phyloP scores from a whole-genome alignment of 1,284 basidiomycete species.

The Ceratorhiza oryzae-sativae region DNA sequence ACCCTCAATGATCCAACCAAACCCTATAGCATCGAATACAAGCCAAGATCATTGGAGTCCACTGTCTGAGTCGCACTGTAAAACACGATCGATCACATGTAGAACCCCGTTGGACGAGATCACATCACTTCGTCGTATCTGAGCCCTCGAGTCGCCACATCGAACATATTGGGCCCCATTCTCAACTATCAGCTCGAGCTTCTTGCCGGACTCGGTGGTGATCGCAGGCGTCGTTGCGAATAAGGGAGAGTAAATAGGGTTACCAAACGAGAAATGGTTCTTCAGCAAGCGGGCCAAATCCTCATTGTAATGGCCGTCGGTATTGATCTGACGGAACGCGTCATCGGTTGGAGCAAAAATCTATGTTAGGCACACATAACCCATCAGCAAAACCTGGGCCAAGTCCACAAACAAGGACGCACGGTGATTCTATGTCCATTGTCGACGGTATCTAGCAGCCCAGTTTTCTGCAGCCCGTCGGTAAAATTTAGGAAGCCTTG shows the following conservation, averaged over 20 bases:
- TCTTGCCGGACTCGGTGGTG: background rate
- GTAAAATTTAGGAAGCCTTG: background rate
- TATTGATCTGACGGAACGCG: background rate
- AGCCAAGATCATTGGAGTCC: no score
- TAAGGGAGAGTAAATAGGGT: background rate
- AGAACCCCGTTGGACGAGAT: background rate
- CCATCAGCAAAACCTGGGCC: background rate
- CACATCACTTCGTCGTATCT: constrained; percentile 1
- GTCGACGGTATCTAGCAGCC: background rate
- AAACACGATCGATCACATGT: constrained; percentile 7
- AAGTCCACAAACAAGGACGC: background rate
- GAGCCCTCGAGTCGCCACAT: constrained; percentile 4
- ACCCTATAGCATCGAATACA: no score
- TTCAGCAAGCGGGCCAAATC: background rate
- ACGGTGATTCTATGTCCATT: background rate
- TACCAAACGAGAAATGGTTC: constrained; percentile 5
- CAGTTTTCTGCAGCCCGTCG: background rate
- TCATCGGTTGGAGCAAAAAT: constrained; percentile 1
- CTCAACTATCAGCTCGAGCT: background rate
- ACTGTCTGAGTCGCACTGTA: constrained; percentile 16
- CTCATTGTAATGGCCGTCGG: background rate
- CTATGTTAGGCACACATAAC: background rate
- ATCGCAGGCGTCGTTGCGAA: background rate
- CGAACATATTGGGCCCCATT: background rate
- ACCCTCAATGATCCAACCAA: no score